phyloP scores from a whole-genome alignment of 108 stramenopile genomes.

The Nitzschia palea region DNA sequence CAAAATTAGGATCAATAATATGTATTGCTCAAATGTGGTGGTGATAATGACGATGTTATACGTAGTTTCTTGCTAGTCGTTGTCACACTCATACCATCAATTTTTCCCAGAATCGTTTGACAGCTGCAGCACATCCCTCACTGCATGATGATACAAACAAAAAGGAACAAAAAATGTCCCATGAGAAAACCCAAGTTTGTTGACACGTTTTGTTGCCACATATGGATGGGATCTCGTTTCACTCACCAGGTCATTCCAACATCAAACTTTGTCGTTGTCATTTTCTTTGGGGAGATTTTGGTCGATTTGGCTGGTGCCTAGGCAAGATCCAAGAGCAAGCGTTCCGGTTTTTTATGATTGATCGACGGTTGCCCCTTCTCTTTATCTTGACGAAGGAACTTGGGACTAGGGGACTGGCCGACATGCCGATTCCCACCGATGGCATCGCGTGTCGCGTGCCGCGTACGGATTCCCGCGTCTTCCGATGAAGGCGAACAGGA shows the following conservation, averaged over 20 bases:
- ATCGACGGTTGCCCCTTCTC: too few relatives aligned
- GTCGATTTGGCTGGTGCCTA: too few relatives aligned
- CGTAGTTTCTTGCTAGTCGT: not conserved
- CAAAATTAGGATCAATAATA: not conserved
- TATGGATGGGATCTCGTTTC: not conserved
- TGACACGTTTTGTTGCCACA: not conserved
- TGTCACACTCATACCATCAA: slow-evolving; percentile 59
- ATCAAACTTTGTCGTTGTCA: slow-evolving; percentile 51
- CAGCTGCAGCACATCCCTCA: slow-evolving; percentile 74
- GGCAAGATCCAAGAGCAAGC: too few relatives aligned
- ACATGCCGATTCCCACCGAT: too few relatives aligned
- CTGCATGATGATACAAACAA: slow-evolving; percentile 33
- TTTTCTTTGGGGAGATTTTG: too few relatives aligned
- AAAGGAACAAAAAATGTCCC: not conserved
- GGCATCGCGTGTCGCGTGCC: too few relatives aligned
- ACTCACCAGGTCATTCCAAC: slow-evolving; percentile 82
- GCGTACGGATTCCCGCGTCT: too few relatives aligned
- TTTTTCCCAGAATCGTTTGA: slow-evolving; percentile 76
- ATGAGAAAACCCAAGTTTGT: not conserved
- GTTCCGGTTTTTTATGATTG: too few relatives aligned
- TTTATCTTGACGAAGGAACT: too few relatives aligned
- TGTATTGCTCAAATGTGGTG: not conserved
- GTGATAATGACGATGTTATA: too few relatives aligned
- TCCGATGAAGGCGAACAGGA: too few relatives aligned
- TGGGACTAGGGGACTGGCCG: too few relatives aligned